Evolutionary conservation across 805 yeast genomes (phyloP), one percentile per base, ranked within the genome.

Genomic region (Blastobotrys chiropterorum): DNA sequence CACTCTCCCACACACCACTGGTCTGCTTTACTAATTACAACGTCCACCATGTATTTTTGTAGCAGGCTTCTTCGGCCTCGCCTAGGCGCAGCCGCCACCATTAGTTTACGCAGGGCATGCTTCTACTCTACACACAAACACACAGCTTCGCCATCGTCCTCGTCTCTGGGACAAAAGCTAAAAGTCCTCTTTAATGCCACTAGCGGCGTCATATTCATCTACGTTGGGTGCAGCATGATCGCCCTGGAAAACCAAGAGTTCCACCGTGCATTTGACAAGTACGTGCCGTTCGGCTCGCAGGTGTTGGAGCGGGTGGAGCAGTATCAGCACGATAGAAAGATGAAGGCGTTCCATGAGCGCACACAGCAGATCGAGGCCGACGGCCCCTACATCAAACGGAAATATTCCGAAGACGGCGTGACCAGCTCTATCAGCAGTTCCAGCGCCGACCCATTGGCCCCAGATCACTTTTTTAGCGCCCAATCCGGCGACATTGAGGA

Each of bases 381-480:
- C 44, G 34, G 22, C 13, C 47, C 47, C 47, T 22, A 44, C 20
- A 30, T 17, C 15, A 34, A 2, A 5, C 38, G 39, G 43, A 38
- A 46, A 48, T 14, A 38, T 38, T 6, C n/a, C 47, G 34, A 43
- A 2, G 20, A 22, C 43, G 34, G 20, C 34, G 21, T 20, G 14
- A 44, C 20, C 17, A 40, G 19, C 20, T 21, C 47, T 15, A 6
- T 11, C 8, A 5, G 34, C 5, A 26, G n/a, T 8, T 3, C 15
- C 38, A 19, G 21, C 16, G 13, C 51, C n/a, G 62, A 59, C 42
- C 62, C 62, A 11, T 47, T 59, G 17, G 41, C 57, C 1, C 57
- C 57, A 5, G 53, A 52, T 22, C 46, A 50, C 26, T 62, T 62
- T 38, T 61, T 62, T 46, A 58, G 58, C 46, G 61, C 65, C 22